Percentiles rank a stretch among this genome's conserved stretches.
These are phyloP conservation scores for Sarocladium oryzae DNA, from an alignment of 2,329 filamentous ascomycete species.

Conservation along the genomic window DNA sequence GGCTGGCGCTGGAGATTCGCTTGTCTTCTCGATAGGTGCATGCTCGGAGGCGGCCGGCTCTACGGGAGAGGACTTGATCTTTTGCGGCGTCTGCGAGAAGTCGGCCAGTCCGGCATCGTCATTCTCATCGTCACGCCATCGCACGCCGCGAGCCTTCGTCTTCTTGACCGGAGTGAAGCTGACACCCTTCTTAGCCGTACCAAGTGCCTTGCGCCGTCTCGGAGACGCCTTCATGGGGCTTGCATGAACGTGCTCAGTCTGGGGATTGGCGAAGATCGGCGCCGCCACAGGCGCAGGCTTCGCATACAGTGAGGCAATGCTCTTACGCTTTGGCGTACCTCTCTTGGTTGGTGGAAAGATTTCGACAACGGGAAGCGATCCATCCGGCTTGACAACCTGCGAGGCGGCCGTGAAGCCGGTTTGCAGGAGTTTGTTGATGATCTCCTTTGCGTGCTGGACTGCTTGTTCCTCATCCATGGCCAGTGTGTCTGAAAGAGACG, in stretches of 20 bases:
- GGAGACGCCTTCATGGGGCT: slow-evolving; percentile 70
- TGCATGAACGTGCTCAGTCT: slow-evolving; percentile 22
- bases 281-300: slow-evolving; percentile 41
- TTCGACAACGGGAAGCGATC: slow-evolving; percentile 53
- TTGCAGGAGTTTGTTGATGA: slow-evolving; percentile 72
- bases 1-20: slow-evolving; percentile 19
- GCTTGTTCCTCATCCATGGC: slow-evolving; percentile 80
- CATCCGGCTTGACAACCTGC: slow-evolving; percentile 87
- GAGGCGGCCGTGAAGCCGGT: slow-evolving; percentile 67
- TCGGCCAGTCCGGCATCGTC: slow-evolving; percentile 82
- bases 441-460: slow-evolving; percentile 67
- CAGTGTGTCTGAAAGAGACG: slow-evolving; percentile 75
- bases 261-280: slow-evolving; percentile 31
- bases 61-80: slow-evolving; percentile 50
- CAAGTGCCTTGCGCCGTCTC: slow-evolving; percentile 63
- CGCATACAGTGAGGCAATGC: slow-evolving; percentile 32
- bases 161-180: slow-evolving; percentile 78
- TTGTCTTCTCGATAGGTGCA: slow-evolving; percentile 23
- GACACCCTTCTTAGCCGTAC: slow-evolving; percentile 60
- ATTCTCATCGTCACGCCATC: slow-evolving; percentile 86
- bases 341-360: slow-evolving; percentile 63
- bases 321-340: slow-evolving; percentile 73
- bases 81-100: slow-evolving; percentile 84
- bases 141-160: slow-evolving; percentile 63
- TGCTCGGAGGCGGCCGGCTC: too few species aligned